These are phyloP conservation scores for Neocallimastix lanati DNA, from an alignment of 192 early-diverging fungal genomes.

Conservation along the genomic window DNA sequence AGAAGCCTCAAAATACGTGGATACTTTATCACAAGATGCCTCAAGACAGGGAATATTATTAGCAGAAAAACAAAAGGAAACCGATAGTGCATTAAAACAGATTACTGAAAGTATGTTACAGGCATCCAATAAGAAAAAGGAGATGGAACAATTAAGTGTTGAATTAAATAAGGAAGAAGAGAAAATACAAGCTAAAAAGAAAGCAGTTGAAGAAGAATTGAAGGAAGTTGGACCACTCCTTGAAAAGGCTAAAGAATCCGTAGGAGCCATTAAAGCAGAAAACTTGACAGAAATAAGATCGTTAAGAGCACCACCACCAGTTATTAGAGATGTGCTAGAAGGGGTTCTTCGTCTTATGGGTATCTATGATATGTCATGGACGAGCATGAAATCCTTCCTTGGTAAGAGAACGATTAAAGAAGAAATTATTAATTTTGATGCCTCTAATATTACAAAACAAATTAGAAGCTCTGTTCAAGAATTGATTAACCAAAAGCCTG, in stretches of 20 bases:
- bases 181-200: conserved; percentile 19
- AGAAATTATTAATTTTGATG: conserved; percentile 38
- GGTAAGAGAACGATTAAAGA: conserved; percentile 43
- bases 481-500: conserved; percentile 25
- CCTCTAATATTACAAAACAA: conserved; percentile 19
- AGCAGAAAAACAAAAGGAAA: conserved; percentile 29
- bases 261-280: conserved; percentile 36
- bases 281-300: conserved; percentile 38
- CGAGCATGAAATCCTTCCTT: conserved; percentile 46
- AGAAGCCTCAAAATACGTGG: conserved; percentile 32
- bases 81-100: conserved; percentile 32
- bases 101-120: conserved; percentile 43
- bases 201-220: conserved; percentile 31
- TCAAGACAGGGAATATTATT: conserved; percentile 21
- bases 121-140: conserved; percentile 37
- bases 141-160: conserved; percentile 27
- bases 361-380: conserved; percentile 45
- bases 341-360: conserved; percentile 39
- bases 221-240: conserved; percentile 36
- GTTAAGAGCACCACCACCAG: conserved; percentile 37
- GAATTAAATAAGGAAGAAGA: conserved; percentile 31
- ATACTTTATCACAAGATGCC: conserved; percentile 27
- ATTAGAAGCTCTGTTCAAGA: conserved; percentile 26
- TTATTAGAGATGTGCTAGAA: conserved; percentile 41
- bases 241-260: conserved; percentile 23